A percentile compares a stretch with the other conserved stretches of the same genome.
These are phyloP conservation scores for Claviceps pazoutovae DNA, from an alignment of 2,329 filamentous ascomycete genomes.

Conservation along the genomic window DNA sequence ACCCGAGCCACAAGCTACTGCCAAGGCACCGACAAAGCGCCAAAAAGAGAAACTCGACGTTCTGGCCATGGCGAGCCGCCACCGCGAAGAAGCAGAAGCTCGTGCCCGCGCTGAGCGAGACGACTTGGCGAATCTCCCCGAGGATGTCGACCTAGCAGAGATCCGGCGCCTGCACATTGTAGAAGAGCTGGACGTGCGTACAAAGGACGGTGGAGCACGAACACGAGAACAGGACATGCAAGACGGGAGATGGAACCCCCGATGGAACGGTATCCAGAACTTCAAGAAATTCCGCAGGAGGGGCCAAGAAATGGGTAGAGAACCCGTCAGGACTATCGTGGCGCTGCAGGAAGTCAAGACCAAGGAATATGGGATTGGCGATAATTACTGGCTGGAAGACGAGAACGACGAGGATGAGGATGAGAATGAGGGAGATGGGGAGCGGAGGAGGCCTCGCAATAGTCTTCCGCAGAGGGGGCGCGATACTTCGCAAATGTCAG, in stretches of 20 bases:
- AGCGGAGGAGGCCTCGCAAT: not conserved
- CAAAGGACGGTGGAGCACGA: conserved; percentile 15
- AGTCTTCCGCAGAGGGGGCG: not conserved
- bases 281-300: conserved; percentile 75
- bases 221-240: conserved; percentile 35
- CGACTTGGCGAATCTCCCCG: conserved; percentile 37
- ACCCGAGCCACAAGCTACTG: conserved; percentile 9
- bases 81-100: conserved; percentile 54
- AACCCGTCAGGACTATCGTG: conserved; percentile 46
- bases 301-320: conserved; percentile 32
- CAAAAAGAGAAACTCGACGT: conserved; percentile 52
- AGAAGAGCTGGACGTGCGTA: conserved; percentile 57
- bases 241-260: conserved; percentile 61
- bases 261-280: conserved; percentile 90
- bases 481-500: not conserved
- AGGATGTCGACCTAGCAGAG: conserved; percentile 55
- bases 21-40: conserved; percentile 22
- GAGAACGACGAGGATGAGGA: conserved; percentile 19
- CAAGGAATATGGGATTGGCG: conserved; percentile 60
- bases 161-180: conserved; percentile 64
- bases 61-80: conserved; percentile 47
- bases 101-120: conserved; percentile 39
- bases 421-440: conserved; percentile 4
- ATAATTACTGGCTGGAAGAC: conserved; percentile 61
- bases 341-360: conserved; percentile 55